Evolutionary conservation across 225 moss, liverwort and hornwort genomes (phyloP), one percentile per base, ranked within the genome.

Genomic region (Anthoceros angustus): DNA sequence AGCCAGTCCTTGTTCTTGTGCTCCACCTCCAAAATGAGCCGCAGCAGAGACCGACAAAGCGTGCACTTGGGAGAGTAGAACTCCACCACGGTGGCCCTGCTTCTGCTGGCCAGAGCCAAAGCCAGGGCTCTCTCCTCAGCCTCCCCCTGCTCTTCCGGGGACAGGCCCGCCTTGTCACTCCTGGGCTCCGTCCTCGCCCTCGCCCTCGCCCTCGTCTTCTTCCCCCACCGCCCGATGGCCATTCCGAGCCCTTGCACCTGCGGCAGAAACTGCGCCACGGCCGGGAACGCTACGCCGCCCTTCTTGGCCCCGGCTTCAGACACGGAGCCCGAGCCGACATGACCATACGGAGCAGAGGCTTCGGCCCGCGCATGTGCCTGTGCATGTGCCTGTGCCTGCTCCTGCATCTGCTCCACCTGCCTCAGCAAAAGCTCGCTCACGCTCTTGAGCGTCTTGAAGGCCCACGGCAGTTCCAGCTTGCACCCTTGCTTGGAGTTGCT

Each of bases 111-210:
- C 69, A 95, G 69, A 10, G 90, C 90, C 68, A 82, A 74, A 39
- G 88, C 94, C 64, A 95, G 74, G 8, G 94, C 94, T 26, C 86
- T 86, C 70, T 95, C 82, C 77, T 88, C 90, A 5, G 90, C 84
- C 26, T 95, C 82, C 9, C 83, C 90, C 25, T 86, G 85, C 46
- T 86, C 86, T 25, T 84, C 82, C 38, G 80, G 42, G 6, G 84
- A 77, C 70, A 80, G 4, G 18, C 55, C 23, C 8, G 55, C 55
- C 55, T 23, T 55, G 23, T 55, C 55, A 7, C n/a, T 55, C 32
- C 32, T 42, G 55, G 78, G 66, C 8, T 40, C 16, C 8, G 75
- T 42, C 16, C 40, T 43, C 9, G 20, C 42, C 20, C 46, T 66
- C 8, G 75, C 39, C 16, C 40, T 43, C 9, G 20, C 42, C 20